Base-by-base conservation (phyloP, 495 filamentous ascomycete species). In the Aspergillus olivimuriae region DNA sequence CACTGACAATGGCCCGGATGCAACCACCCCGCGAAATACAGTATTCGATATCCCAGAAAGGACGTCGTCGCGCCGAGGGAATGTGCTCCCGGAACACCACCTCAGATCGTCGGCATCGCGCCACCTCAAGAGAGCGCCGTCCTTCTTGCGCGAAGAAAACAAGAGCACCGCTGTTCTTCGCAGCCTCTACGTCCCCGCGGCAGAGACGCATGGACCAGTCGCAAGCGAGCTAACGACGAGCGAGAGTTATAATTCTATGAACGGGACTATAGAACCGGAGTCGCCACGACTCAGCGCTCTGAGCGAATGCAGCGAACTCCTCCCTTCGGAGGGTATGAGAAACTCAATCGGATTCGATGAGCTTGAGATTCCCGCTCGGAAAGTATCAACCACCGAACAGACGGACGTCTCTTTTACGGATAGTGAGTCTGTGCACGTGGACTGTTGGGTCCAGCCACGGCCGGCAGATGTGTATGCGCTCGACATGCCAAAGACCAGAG, bases 291-390 rank as follows among this genome's bases (percentile, higher is more conserved):
- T 89, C 15, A 90, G 86, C 49, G 73, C 86, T 14, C 71, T 91
- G 20, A 89, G 86, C 54, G 84, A 91, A 60, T 87, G 83, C 52
- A 87, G 84, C 22, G 86, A 89, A 49, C 51, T 85, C 9, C 83
- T 80, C 54, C 69, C 86, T 4, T 81, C 82, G 43, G 84, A 61
- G 21, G 57, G 51, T 6, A 33, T 44, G 0, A 44, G 48, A 9
- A 44, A 34, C 28, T 48, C 39, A 30, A 34, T 57, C 28, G 54
- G 52, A 6, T 56, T 53, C 31, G 65, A 70, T 40, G 39, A 56
- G 34, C 34, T 69, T 15, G 55, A 67, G 4, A 63, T 68, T 10
- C 61, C 64, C 4, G 37, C 68, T 12, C 58, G 62, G 11, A 54
- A 49, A 45, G 42, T 51, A 1, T 48, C 55, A 1, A 45, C 47